A percentile compares a stretch with the other conserved stretches of the same genome.
Evolutionary conservation across 495 filamentous ascomycete genomes (phyloP).

Genomic region (Penicillium crystallinum): DNA sequence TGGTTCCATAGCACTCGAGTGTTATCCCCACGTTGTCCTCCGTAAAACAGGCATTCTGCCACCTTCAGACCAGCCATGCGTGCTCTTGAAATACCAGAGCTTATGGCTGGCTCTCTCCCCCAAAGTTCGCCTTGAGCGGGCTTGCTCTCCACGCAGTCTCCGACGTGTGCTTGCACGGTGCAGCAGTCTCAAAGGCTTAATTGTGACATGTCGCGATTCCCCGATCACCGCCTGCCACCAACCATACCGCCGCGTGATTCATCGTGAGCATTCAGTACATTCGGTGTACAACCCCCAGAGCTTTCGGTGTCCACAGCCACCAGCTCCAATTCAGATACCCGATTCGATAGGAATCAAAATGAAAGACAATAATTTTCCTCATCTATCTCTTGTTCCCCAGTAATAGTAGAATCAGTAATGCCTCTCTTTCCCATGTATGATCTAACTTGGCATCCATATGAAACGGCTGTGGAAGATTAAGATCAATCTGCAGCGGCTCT

Average conservation of each 20-base stretch:
- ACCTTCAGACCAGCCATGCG: not conserved
- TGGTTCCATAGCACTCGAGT: constrained; percentile 1
- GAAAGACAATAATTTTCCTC: not conserved
- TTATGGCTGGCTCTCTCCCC: not conserved
- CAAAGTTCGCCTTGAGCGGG: not conserved
- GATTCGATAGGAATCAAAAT: constrained; percentile 8
- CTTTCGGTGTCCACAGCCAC: not conserved
- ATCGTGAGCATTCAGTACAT: constrained; percentile 3
- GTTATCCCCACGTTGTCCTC: not conserved
- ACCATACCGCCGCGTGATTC: not conserved
- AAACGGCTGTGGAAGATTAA: not conserved
- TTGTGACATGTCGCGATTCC: not conserved
- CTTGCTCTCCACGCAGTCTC: not conserved
- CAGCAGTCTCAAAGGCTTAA: not conserved
- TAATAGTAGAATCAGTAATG: not conserved
- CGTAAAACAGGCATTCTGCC: not conserved
- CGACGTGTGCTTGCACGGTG: not conserved
- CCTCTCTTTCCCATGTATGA: not conserved
- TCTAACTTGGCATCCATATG: not conserved
- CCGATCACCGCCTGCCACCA: not conserved
- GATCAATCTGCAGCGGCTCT: not conserved
- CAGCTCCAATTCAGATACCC: constrained; percentile 6
- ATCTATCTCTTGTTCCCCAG: not conserved
- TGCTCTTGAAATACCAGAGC: constrained; percentile 15
- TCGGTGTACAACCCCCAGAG: not conserved